Evolutionary conservation across 2,329 filamentous ascomycete genomes (phyloP).

Genomic region (Helotiales sp.): DNA sequence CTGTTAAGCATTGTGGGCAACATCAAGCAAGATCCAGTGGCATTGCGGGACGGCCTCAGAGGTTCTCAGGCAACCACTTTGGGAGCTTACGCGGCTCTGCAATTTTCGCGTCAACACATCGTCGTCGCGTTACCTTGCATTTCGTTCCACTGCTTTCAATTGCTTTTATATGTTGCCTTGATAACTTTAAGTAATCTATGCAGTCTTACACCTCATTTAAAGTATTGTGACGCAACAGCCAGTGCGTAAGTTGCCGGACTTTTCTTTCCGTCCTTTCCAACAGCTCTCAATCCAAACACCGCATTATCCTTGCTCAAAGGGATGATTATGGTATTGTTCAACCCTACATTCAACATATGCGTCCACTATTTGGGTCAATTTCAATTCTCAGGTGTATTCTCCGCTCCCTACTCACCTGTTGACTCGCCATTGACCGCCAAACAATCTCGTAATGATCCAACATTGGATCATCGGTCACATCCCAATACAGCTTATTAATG

Average conservation of each 20-base stretch:
- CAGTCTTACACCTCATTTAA: background rate
- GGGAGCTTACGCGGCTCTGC: background rate
- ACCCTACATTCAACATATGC: slow-evolving; percentile 48
- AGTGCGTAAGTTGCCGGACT: slow-evolving; percentile 40
- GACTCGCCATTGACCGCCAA: slow-evolving; percentile 41
- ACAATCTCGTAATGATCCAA: slow-evolving; percentile 54
- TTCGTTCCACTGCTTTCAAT: too few species aligned
- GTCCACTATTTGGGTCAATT: slow-evolving; percentile 50
- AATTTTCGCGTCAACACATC: background rate
- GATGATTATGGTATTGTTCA: slow-evolving; percentile 45
- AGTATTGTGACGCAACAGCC: slow-evolving; percentile 9
- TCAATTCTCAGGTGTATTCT: background rate
- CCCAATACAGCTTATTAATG: slow-evolving; percentile 52
- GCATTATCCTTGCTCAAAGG: slow-evolving; percentile 56
- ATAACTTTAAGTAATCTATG: too few species aligned
- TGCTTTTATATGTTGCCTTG: background rate
- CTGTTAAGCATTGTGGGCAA: too few species aligned
- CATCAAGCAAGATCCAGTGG: too few species aligned
- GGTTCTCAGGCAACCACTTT: background rate
- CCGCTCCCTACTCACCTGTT: slow-evolving; percentile 8
- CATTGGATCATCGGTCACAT: slow-evolving; percentile 34
- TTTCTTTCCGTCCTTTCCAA: slow-evolving; percentile 49
- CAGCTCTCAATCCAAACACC: slow-evolving; percentile 54
- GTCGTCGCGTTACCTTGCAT: too few species aligned
- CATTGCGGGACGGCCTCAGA: background rate